A percentile compares a stretch with the other conserved stretches of the same genome.
phyloP scores from a whole-genome alignment of 2,329 filamentous ascomycete species.

The Dendrostoma leiphaemia region DNA sequence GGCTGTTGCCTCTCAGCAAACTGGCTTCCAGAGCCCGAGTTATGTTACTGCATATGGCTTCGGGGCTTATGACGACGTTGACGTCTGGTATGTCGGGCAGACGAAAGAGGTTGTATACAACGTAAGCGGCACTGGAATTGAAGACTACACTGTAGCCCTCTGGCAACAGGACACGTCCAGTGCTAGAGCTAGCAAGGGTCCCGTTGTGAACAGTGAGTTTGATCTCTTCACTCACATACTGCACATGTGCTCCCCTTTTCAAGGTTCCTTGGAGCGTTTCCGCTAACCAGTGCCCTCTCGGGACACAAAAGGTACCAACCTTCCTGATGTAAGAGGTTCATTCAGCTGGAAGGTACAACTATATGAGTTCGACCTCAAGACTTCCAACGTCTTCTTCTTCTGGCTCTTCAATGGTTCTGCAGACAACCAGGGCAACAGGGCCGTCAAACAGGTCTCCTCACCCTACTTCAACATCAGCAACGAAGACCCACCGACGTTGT shows the following conservation, averaged over 20 bases:
- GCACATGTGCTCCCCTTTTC: too few relatives aligned
- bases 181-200: background rate
- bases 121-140: background rate
- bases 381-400: slow-evolving; percentile 21
- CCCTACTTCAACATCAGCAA: slow-evolving; percentile 21
- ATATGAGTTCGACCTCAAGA: slow-evolving; percentile 16
- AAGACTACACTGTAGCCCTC: background rate
- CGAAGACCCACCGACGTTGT: background rate
- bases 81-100: slow-evolving; percentile 1
- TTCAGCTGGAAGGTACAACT: slow-evolving; percentile 21
- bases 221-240: background rate
- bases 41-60: background rate
- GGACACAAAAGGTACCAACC: background rate
- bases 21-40: background rate
- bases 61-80: background rate
- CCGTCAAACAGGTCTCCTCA: background rate
- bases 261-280: too few relatives aligned
- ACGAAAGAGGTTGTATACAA: background rate
- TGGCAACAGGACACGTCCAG: background rate
- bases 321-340: background rate
- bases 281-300: too few relatives aligned
- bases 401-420: slow-evolving; percentile 23
- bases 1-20: too few relatives aligned
- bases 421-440: slow-evolving; percentile 12
- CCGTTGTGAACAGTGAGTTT: slow-evolving; percentile 2